Evolutionary conservation across 768 basidiomycete species (phyloP).

Genomic region (Strobilomyces dryophilus): DNA sequence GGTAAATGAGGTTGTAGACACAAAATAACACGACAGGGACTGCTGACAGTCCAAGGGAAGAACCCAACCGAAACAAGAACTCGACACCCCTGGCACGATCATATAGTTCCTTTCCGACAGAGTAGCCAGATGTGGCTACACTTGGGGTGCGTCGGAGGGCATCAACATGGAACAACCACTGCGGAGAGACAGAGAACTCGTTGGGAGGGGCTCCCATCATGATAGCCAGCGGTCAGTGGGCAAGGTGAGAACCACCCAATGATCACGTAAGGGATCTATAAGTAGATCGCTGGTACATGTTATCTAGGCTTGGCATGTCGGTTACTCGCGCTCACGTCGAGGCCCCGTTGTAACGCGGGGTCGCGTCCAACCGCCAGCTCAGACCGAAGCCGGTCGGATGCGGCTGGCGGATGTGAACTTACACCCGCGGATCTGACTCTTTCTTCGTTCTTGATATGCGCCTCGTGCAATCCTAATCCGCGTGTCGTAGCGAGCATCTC

Average conservation of each 20-base stretch:
- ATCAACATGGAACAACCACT: conserved; percentile 71
- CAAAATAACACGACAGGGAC: conserved; percentile 4
- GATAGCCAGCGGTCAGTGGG: background rate
- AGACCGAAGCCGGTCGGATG: conserved; percentile 18
- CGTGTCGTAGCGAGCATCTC: conserved; percentile 7
- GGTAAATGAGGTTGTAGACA: conserved; percentile 11
- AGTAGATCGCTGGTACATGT: too few relatives aligned
- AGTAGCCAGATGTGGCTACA: conserved; percentile 38
- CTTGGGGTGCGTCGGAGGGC: conserved; percentile 60
- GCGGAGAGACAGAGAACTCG: conserved; percentile 35
- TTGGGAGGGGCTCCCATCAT: conserved; percentile 25
- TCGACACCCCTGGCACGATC: conserved; percentile 80
- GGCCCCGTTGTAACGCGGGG: background rate
- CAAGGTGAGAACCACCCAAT: conserved; percentile 14
- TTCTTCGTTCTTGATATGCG: conserved; percentile 16
- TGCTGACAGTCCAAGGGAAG: conserved; percentile 71
- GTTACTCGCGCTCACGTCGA: background rate
- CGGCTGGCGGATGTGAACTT: conserved; percentile 14
- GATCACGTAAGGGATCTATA: conserved; percentile 27
- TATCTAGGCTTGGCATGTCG: too few relatives aligned
- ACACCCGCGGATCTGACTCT: conserved; percentile 32
- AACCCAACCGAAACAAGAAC: conserved; percentile 79
- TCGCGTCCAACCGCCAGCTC: conserved; percentile 13
- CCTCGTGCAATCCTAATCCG: conserved; percentile 23
- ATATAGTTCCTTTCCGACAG: conserved; percentile 65